Percentiles rank a stretch among this genome's conserved stretches.
phyloP scores from a whole-genome alignment of 208 protist species.

The Kentomonas sorsogonicus region DNA sequence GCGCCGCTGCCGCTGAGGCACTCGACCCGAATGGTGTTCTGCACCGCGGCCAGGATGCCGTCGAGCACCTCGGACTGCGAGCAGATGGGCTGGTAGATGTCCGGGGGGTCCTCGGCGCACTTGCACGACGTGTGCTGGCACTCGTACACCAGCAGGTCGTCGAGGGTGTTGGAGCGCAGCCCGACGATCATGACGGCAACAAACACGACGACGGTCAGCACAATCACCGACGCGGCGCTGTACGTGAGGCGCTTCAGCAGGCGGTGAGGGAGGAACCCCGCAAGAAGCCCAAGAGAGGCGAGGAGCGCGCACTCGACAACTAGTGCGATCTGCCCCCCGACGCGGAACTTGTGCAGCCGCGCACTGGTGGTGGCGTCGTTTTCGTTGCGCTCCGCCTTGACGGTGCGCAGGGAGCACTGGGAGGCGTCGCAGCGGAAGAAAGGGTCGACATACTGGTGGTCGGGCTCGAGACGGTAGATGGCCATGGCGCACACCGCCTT shows the following conservation, averaged over 20 bases:
- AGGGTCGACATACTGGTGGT: slow-evolving; percentile 52
- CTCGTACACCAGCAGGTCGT: slow-evolving; percentile 40
- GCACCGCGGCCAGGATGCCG: slow-evolving; percentile 50
- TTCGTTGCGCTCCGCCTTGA: slow-evolving; percentile 14
- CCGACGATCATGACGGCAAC: slow-evolving; percentile 52
- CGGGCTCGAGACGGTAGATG: slow-evolving; percentile 70
- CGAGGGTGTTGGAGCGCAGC: slow-evolving; percentile 29
- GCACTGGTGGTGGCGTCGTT: slow-evolving; percentile 5
- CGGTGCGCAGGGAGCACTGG: slow-evolving; percentile 44
- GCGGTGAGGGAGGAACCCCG: slow-evolving; percentile 24
- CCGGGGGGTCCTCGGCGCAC: slow-evolving; percentile 62
- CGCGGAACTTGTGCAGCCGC: slow-evolving; percentile 10
- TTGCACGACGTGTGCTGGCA: slow-evolving; percentile 57
- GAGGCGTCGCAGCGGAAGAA: slow-evolving; percentile 70
- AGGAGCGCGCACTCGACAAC: slow-evolving; percentile 44
- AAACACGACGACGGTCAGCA: slow-evolving; percentile 37
- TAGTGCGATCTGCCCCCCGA: slow-evolving; percentile 35
- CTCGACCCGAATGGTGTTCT: slow-evolving; percentile 46
- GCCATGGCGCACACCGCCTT: slow-evolving; percentile 46
- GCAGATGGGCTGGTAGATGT: slow-evolving; percentile 59
- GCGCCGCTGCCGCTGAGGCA: slow-evolving; percentile 25
- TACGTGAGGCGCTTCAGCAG: slow-evolving; percentile 32
- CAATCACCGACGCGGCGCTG: slow-evolving; percentile 23
- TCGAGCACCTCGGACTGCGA: slow-evolving; percentile 37
- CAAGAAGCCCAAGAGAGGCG: slow-evolving; percentile 36